Evolutionary conservation across 805 yeast genomes (phyloP).

Genomic region (Yamadazyma philogaea): DNA sequence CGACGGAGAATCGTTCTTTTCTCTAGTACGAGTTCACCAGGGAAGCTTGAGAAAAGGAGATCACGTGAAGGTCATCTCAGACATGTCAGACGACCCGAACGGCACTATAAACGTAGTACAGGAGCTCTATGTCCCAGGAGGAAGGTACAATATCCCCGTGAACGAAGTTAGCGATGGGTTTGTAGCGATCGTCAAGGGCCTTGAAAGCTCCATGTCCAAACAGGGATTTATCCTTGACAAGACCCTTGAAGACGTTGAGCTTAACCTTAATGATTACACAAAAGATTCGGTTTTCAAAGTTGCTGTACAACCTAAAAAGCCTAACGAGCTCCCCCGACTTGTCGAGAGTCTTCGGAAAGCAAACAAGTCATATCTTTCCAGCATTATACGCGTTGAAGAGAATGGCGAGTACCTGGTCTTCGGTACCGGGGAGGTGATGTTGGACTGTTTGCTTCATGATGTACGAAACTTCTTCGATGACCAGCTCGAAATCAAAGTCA

Average conservation of each 20-base stretch:
- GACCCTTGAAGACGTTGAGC: neutral
- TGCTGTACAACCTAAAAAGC: conserved; percentile 77
- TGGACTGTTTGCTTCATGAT: conserved; percentile 82
- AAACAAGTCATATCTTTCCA: conserved; percentile 62
- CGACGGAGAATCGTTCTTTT: conserved; percentile 51
- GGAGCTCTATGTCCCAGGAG: conserved; percentile 56
- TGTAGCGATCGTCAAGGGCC: conserved; percentile 64
- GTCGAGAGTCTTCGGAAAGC: conserved; percentile 65
- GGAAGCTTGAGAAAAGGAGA: conserved; percentile 55
- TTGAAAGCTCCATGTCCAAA: conserved; percentile 51
- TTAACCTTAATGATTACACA: neutral
- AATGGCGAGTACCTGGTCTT: conserved; percentile 80
- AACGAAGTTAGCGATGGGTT: conserved; percentile 58
- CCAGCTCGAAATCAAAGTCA: conserved; percentile 69
- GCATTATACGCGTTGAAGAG: conserved; percentile 72
- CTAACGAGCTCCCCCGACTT: conserved; percentile 73
- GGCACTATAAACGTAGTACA: conserved; percentile 44
- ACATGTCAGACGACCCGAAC: conserved; percentile 45
- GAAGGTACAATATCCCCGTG: conserved; percentile 62
- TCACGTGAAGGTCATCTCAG: conserved; percentile 55
- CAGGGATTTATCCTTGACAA: conserved; percentile 52
- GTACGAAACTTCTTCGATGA: conserved; percentile 58
- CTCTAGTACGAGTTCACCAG: conserved; percentile 58
- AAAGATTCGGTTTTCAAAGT: conserved; percentile 66
- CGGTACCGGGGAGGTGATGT: conserved; percentile 84